phyloP scores from a whole-genome alignment of 257 asterid genomes.

The Solanum chilense region DNA sequence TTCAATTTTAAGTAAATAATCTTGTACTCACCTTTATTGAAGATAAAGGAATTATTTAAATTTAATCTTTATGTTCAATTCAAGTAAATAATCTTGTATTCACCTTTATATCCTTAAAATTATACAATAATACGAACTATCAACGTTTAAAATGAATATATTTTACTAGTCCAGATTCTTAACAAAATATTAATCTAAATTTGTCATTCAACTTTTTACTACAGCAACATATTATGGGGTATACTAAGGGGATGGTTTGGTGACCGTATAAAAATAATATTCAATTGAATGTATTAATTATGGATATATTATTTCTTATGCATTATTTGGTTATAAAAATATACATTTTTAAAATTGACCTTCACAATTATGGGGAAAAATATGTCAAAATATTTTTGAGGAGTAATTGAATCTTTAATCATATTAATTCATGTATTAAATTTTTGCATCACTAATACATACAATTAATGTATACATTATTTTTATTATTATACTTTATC shows the following conservation, averaged over 20 bases:
- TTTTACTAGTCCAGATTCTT: neutral
- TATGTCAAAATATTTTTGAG: fast-evolving
- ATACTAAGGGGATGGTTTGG: too few species aligned
- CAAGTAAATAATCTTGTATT: neutral
- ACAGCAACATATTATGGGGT: neutral
- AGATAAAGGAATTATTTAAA: neutral
- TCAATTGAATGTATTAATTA: fast-evolving
- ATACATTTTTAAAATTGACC: fast-evolving
- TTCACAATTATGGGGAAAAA: too few species aligned
- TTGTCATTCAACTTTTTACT: neutral
- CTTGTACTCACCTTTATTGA: neutral
- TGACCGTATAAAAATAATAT: too few species aligned
- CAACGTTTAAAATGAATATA: neutral
- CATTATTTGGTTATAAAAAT: too few species aligned
- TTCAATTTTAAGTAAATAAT: neutral
- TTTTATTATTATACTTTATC: too few species aligned
- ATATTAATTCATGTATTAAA: too few species aligned
- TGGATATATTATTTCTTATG: too few species aligned
- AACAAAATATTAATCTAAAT: neutral
- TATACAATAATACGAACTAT: neutral
- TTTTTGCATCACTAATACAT: too few species aligned
- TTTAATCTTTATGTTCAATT: neutral
- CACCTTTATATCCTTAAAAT: too few species aligned
- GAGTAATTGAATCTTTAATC: too few species aligned
- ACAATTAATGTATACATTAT: too few species aligned